A percentile compares a stretch with the other conserved stretches of the same genome.
These are phyloP conservation scores for Acorus calamus DNA, from an alignment of 106 monocot genomes.

Conservation along the genomic window DNA sequence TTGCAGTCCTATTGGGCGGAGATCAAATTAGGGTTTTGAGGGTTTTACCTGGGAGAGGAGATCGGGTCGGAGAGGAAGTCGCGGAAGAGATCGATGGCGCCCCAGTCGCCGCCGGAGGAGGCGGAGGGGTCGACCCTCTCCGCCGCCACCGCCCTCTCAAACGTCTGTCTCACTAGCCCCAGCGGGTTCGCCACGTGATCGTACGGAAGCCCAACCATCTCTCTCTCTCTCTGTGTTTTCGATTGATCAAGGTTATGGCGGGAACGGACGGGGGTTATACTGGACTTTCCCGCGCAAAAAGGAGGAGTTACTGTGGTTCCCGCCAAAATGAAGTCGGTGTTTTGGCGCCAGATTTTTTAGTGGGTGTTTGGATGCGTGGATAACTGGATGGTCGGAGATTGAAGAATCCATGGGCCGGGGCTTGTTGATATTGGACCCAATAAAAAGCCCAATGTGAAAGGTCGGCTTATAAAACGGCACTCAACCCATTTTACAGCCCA, in stretches of 20 bases:
- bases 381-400: no score
- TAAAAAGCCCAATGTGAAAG: no score
- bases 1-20: not conserved
- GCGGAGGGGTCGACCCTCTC: slow-evolving; percentile 3
- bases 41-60: slow-evolving; percentile 48
- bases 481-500: no score
- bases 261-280: not conserved
- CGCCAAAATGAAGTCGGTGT: no score
- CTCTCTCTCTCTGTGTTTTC: slow-evolving; percentile 24
- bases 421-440: no score
- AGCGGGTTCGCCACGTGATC: slow-evolving; percentile 77
- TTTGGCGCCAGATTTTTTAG: no score
- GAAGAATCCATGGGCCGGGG: no score
- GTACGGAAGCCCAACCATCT: slow-evolving; percentile 62
- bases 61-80: slow-evolving; percentile 60
- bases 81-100: slow-evolving; percentile 63
- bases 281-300: slow-evolving; percentile 11
- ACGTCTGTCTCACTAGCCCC: slow-evolving; percentile 69
- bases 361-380: no score
- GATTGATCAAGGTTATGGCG: not conserved
- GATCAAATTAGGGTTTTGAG: not conserved
- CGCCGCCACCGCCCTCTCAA: slow-evolving; percentile 58
- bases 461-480: no score
- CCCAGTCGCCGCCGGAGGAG: slow-evolving; percentile 71
- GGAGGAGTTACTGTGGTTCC: no score